Conservation (phyloP, 306 rosid genomes). For the Gleditsia sinensis region DNA sequence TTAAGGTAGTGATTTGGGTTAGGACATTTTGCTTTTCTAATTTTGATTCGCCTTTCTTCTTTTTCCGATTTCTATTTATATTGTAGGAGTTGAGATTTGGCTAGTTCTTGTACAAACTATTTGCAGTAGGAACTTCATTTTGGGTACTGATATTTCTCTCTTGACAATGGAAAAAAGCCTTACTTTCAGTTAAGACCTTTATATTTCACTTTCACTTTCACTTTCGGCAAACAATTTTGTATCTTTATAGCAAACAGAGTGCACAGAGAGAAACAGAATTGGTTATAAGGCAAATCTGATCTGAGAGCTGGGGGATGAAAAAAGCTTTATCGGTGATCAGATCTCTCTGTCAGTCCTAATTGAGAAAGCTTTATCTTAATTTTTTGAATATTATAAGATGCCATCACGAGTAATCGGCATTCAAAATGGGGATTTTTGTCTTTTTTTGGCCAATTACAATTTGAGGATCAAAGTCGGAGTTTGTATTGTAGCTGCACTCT, state of each 20-base stretch:
- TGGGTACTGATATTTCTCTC: background rate
- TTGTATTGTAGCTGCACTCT: no score
- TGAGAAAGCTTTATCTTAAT: background rate
- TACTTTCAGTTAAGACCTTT: background rate
- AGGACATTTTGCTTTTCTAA: conserved; percentile 26
- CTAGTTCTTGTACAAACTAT: conserved; percentile 60
- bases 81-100: conserved; percentile 38
- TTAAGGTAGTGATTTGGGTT: conserved; percentile 31
- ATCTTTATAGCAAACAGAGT: background rate
- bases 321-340: background rate
- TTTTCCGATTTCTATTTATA: conserved; percentile 29
- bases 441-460: no score
- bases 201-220: background rate
- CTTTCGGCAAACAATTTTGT: background rate
- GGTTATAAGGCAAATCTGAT: background rate
- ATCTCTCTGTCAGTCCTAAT: background rate
- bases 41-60: conserved; percentile 28
- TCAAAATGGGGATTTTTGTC: no score
- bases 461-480: no score
- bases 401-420: no score
- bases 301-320: background rate
- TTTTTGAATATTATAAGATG: no score
- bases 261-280: background rate
- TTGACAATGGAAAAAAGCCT: background rate
- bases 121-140: conserved; percentile 40